A percentile compares a stretch with the other conserved stretches of the same genome.
Evolutionary conservation across 2,329 filamentous ascomycete genomes (phyloP).

Genomic region (Fusarium redolens): DNA sequence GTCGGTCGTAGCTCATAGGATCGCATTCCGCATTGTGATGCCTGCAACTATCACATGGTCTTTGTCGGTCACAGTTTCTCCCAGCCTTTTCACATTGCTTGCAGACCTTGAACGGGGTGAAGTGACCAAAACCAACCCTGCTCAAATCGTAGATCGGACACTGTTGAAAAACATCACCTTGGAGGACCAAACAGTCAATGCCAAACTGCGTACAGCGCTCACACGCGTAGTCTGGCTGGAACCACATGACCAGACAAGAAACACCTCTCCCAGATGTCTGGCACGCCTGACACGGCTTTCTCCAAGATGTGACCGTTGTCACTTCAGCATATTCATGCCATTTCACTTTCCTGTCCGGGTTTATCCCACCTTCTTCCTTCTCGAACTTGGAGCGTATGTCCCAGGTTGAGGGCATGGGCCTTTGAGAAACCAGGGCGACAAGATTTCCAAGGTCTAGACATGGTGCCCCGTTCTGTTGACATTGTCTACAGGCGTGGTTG

Average conservation of each 20-base stretch:
- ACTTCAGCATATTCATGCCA: slow-evolving; percentile 15
- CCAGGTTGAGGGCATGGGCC: not conserved
- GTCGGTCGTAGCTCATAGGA: not conserved
- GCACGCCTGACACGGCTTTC: slow-evolving; percentile 25
- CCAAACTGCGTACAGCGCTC: slow-evolving; percentile 47
- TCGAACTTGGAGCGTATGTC: slow-evolving; percentile 3
- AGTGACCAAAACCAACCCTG: slow-evolving; percentile 49
- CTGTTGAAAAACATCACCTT: too few species aligned
- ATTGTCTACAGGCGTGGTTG: slow-evolving; percentile 2
- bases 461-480: not conserved
- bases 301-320: not conserved
- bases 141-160: slow-evolving; percentile 45
- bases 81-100: slow-evolving; percentile 20
- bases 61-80: slow-evolving; percentile 50
- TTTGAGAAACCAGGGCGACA: not conserved
- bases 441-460: slow-evolving; percentile 14
- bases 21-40: not conserved
- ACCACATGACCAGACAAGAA: slow-evolving; percentile 12
- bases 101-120: slow-evolving; percentile 44
- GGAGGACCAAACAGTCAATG: slow-evolving; percentile 42
- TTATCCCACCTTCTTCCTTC: too few species aligned
- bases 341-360: not conserved
- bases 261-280: not conserved
- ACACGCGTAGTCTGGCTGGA: slow-evolving; percentile 13
- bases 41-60: slow-evolving; percentile 53